A percentile compares a stretch with the other conserved stretches of the same genome.
phyloP scores from a whole-genome alignment of 2,329 filamentous ascomycete genomes.

The Thielaviopsis ethacetica region DNA sequence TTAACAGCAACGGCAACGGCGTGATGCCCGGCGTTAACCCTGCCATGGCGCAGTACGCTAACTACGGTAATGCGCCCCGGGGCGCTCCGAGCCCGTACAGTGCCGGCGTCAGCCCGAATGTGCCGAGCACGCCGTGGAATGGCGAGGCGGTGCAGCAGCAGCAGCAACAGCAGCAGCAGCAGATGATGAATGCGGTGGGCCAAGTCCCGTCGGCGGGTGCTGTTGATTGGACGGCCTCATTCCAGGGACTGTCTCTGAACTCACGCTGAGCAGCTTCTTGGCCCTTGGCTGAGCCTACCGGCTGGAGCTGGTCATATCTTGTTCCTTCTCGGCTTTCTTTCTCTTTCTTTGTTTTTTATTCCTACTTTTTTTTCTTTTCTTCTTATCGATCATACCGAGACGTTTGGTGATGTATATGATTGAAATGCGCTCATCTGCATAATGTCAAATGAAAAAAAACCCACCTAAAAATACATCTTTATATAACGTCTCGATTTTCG shows the following conservation, averaged over 20 bases:
- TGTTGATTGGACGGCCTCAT: slow-evolving; percentile 45
- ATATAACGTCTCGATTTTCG: background rate
- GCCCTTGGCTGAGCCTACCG: background rate
- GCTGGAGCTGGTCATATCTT: too few relatives aligned
- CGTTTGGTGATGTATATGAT: too few relatives aligned
- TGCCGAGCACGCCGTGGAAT: background rate
- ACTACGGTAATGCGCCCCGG: slow-evolving; percentile 6
- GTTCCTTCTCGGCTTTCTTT: background rate
- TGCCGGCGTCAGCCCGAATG: background rate
- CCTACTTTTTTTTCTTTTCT: background rate
- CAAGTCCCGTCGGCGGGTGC: slow-evolving; percentile 19
- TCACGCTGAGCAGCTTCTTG: slow-evolving; percentile 27
- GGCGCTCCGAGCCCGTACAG: slow-evolving; percentile 8
- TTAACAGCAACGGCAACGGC: background rate
- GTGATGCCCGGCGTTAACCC: background rate
- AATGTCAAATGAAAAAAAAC: background rate
- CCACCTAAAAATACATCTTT: background rate
- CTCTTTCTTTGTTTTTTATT: too few relatives aligned
- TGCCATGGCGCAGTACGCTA: background rate
- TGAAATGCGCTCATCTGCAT: too few relatives aligned
- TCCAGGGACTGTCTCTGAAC: slow-evolving; percentile 59
- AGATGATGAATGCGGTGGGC: slow-evolving; percentile 1
- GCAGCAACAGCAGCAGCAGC: slow-evolving; percentile 13
- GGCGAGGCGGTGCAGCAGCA: slow-evolving; percentile 12
- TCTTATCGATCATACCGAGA: background rate